A percentile compares a stretch with the other conserved stretches of the same genome.
phyloP scores from a whole-genome alignment of 192 early-diverging fungal species.

The Oehlia diaphana region DNA sequence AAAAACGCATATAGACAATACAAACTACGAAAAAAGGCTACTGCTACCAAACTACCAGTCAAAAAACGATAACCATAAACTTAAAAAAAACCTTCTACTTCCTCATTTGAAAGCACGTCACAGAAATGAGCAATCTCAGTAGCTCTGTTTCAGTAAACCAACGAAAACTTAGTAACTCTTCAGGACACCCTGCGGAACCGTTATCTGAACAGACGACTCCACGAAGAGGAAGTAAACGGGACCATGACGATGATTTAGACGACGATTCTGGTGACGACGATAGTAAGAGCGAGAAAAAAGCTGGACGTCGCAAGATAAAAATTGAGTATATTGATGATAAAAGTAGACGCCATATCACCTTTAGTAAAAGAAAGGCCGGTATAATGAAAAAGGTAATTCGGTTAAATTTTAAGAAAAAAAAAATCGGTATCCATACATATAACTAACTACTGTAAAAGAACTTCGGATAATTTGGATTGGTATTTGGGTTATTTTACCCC shows the following conservation, averaged over 20 bases:
- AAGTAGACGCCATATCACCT: constrained; percentile 90
- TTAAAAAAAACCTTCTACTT: not conserved
- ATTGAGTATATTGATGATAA: constrained; percentile 97
- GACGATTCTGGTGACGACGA: constrained; percentile 67
- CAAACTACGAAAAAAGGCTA: constrained; percentile 21
- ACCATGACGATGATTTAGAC: constrained; percentile 51
- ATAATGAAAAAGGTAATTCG: constrained; percentile 88
- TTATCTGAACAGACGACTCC: constrained; percentile 16
- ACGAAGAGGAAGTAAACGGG: constrained; percentile 32
- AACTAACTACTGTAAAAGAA: not conserved
- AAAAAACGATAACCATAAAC: not conserved
- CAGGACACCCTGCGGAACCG: not conserved
- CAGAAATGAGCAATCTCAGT: constrained; percentile 4
- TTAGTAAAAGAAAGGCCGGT: constrained; percentile 93
- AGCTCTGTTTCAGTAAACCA: not conserved
- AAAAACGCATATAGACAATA: constrained; percentile 6
- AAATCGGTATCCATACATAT: not conserved
- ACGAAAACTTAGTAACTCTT: constrained; percentile 26
- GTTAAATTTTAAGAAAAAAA: too few relatives aligned
- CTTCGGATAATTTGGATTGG: not conserved
- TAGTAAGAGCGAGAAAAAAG: constrained; percentile 51
- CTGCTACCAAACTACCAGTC: constrained; percentile 15
- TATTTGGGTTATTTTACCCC: not conserved
- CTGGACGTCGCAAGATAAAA: constrained; percentile 91
- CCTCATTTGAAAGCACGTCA: constrained; percentile 14